Evolutionary conservation across 495 filamentous ascomycete genomes (phyloP), one percentile per base, ranked within the genome.

Genomic region (Penicillium canariense): DNA sequence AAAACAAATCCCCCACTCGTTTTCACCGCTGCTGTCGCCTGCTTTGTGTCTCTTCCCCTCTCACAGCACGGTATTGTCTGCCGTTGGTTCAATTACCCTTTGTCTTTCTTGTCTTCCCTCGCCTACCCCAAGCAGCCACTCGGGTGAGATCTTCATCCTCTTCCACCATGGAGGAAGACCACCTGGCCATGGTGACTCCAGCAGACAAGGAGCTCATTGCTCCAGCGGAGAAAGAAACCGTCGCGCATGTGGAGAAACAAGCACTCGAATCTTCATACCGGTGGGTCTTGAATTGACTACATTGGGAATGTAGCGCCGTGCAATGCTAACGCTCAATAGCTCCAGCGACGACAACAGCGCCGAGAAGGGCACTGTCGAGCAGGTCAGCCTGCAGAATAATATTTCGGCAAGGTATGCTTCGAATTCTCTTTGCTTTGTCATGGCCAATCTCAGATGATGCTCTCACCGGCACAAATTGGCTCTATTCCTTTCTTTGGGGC

Each of bases 301-400:
- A n/a, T n/a, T n/a, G n/a, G n/a, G n/a, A n/a, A n/a, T 18, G 17
- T 9, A 6, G 2, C 25, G 2, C 18, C n/a, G 17, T 12, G 1
- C 28, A 22, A 14, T 32, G 30, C 52, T 57, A 20, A 65, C 43
- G 27, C 14, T 32, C 25, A 45, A 18, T 27, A 67, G 67, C 6
- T 50, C 46, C 14, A 62, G 58, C 26, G 50, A 56, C 28, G 62
- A 66, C 45, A 39, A 62, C 3, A 62, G 53, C 18, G 66, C 61
- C 8, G 70, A 73, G 30, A 70, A 75, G 56, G 69, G 65, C 23
- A 55, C 66, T 26, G 6, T 65, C 18, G 69, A 74, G 40, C 66
- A 76, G 38, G 63, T 81, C 46, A 75, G 80, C 50, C 55, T 82
- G 48, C 78, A 81, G 59, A 71, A 73, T 42, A 82, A 83, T 54